phyloP scores from a whole-genome alignment of 768 basidiomycete species.

The Russula olivacea region DNA sequence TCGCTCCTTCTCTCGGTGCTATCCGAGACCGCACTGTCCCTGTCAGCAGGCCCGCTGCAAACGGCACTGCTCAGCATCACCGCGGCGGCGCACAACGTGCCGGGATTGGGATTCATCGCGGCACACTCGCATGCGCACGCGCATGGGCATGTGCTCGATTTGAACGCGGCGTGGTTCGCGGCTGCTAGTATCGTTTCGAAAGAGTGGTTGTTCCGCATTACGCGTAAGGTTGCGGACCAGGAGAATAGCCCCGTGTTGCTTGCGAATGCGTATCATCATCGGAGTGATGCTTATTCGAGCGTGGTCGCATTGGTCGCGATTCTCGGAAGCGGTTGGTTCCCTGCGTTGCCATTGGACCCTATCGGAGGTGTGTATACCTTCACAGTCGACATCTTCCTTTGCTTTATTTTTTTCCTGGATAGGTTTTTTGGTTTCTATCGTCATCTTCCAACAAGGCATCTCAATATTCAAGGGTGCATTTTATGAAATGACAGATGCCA shows the following conservation, averaged over 20 bases:
- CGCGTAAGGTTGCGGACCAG: conserved; percentile 83
- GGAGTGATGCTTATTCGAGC: conserved; percentile 95
- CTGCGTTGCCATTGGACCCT: conserved; percentile 85
- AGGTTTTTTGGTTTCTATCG: conserved; percentile 85
- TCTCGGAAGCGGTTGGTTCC: conserved; percentile 81
- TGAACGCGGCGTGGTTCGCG: conserved; percentile 97
- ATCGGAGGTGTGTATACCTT: conserved; percentile 63
- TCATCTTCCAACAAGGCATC: conserved; percentile 78
- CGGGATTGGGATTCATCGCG: conserved; percentile 34
- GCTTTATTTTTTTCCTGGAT: neutral
- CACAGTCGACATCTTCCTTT: too few relatives aligned
- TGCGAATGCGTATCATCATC: conserved; percentile 96
- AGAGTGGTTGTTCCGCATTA: conserved; percentile 89
- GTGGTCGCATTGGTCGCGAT: conserved; percentile 89
- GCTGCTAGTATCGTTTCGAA: conserved; percentile 72
- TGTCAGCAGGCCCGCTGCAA: conserved; percentile 60
- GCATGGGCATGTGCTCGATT: conserved; percentile 61
- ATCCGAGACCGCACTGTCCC: conserved; percentile 52
- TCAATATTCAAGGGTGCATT: conserved; percentile 62
- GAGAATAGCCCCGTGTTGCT: conserved; percentile 87
- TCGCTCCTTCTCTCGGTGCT: conserved; percentile 74
- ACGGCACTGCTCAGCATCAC: conserved; percentile 55
- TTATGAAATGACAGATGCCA: conserved; percentile 79
- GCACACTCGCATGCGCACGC: conserved; percentile 50
- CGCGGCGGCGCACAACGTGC: conserved; percentile 48